Evolutionary conservation across 257 asterid genomes (phyloP).

Genomic region (Solanum pinnatisectum): DNA sequence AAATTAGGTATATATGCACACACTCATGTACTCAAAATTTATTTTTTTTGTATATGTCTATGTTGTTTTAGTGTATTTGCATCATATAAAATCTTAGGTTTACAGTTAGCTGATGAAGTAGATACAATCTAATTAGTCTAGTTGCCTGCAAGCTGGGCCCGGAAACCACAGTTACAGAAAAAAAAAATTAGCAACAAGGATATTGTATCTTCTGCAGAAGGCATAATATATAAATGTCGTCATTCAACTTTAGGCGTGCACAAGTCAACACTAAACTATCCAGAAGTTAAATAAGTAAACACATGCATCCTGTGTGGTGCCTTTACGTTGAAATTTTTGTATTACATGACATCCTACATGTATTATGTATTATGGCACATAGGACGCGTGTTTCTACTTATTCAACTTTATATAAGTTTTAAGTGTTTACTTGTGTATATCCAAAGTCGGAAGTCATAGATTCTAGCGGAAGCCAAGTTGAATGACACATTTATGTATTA

Average conservation of each 20-base stretch:
- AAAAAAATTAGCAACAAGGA: not conserved
- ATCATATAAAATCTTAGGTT: not conserved
- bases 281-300: too few relatives aligned
- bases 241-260: too few relatives aligned
- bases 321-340: too few relatives aligned
- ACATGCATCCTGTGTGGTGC: accelerated
- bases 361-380: too few relatives aligned
- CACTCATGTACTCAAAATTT: not conserved
- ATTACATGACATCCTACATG: too few relatives aligned
- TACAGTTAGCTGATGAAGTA: not conserved
- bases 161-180: too few relatives aligned
- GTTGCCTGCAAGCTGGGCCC: not conserved
- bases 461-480: too few relatives aligned
- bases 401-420: too few relatives aligned
- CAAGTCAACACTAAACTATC: accelerated
- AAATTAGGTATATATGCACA: constrained; percentile 34
- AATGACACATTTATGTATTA: too few relatives aligned
- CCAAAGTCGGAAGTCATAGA: too few relatives aligned
- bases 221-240: not conserved
- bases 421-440: too few relatives aligned
- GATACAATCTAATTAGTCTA: not conserved
- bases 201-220: not conserved
- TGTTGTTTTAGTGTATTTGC: not conserved
- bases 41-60: not conserved
- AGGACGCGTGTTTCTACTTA: too few relatives aligned